Percentiles rank a stretch among this genome's conserved stretches.
Evolutionary conservation across 495 filamentous ascomycete species (phyloP).

Genomic region (Podospora didyma): DNA sequence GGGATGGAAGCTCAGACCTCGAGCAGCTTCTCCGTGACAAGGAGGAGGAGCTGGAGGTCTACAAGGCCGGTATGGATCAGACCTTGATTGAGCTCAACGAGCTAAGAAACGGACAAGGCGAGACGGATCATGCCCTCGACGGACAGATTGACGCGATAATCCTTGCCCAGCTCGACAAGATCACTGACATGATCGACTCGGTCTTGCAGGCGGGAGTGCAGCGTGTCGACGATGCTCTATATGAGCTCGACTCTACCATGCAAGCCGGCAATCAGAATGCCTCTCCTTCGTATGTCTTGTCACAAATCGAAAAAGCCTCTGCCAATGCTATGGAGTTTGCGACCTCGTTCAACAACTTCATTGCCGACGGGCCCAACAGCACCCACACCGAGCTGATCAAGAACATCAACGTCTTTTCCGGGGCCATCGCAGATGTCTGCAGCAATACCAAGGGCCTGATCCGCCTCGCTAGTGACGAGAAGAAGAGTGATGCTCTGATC

Average conservation of each 20-base stretch:
- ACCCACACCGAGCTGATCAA: conserved; percentile 89
- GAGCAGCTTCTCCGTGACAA: conserved; percentile 82
- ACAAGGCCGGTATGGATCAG: conserved; percentile 96
- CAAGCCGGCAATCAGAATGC: conserved; percentile 98
- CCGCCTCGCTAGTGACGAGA: conserved; percentile 91
- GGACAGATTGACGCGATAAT: conserved; percentile 86
- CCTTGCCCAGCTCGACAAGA: conserved; percentile 79
- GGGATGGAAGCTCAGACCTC: conserved; percentile 79
- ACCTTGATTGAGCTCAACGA: conserved; percentile 88
- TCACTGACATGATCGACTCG: conserved; percentile 97
- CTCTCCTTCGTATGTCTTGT: conserved; percentile 90
- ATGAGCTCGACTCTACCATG: conserved; percentile 96
- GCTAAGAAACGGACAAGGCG: conserved; percentile 62
- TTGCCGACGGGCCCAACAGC: conserved; percentile 93
- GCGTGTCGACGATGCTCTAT: conserved; percentile 92
- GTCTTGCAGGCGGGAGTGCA: conserved; percentile 91
- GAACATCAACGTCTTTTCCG: conserved; percentile 82
- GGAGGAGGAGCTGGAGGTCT: conserved; percentile 95
- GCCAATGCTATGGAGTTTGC: conserved; percentile 93
- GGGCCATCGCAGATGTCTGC: conserved; percentile 88
- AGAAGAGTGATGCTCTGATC: conserved; percentile 80
- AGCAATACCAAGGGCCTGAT: conserved; percentile 95
- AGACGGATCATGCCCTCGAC: conserved; percentile 77
- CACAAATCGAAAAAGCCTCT: conserved; percentile 96
- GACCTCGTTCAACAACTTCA: conserved; percentile 95